These are phyloP conservation scores for Kuraishia piskuri DNA, from an alignment of 805 yeast genomes.

Conservation along the genomic window DNA sequence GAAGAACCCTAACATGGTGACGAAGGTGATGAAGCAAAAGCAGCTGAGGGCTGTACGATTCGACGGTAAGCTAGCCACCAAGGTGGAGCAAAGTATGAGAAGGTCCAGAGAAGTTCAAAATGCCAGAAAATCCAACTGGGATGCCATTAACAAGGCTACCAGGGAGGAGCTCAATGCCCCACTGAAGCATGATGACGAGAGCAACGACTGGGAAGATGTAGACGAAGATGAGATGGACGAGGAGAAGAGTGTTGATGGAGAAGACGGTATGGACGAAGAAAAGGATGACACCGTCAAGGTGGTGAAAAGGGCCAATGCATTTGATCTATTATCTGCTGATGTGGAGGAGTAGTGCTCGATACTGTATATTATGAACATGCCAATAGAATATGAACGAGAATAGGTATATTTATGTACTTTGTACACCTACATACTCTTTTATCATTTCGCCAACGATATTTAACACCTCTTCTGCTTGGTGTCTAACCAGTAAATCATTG, in stretches of 20 bases:
- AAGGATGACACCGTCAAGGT: not conserved
- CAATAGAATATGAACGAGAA: not conserved
- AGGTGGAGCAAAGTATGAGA: conserved; percentile 55
- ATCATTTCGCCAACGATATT: conserved; percentile 19
- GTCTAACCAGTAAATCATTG: conserved; percentile 48
- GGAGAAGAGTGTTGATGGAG: not conserved
- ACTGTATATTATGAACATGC: too few species aligned
- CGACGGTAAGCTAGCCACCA: conserved; percentile 48
- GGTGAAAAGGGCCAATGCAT: not conserved
- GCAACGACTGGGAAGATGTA: not conserved
- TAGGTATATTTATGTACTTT: not conserved
- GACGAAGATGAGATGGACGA: not conserved
- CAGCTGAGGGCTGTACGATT: conserved; percentile 41
- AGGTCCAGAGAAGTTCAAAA: conserved; percentile 55
- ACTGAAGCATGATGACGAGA: not conserved
- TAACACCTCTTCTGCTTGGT: conserved; percentile 39
- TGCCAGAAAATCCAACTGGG: conserved; percentile 70
- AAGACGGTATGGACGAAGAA: not conserved
- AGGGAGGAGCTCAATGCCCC: conserved; percentile 39
- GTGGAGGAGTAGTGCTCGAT: not conserved
- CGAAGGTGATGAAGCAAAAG: conserved; percentile 23
- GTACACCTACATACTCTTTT: conserved; percentile 3
- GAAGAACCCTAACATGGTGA: conserved; percentile 18
- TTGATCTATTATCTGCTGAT: conserved; percentile 3
- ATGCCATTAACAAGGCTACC: conserved; percentile 46